Base-by-base conservation (phyloP, 2,329 filamentous ascomycete genomes). In the Curvularia spicifera region DNA sequence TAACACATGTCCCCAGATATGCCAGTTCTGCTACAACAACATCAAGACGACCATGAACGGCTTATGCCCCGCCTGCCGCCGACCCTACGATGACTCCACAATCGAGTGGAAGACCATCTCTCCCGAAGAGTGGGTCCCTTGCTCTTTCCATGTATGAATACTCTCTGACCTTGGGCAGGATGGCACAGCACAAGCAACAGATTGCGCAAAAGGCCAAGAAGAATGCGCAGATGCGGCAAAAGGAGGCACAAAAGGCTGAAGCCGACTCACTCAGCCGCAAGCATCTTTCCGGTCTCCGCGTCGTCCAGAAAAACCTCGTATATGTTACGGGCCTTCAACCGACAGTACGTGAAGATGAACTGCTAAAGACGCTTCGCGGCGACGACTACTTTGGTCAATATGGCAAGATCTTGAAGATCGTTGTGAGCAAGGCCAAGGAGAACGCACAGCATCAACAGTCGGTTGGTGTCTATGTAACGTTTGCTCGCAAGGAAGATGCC, bases 21-120 rank as follows among this genome's bases (percentile, higher is more conserved):
- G 95, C 79, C 96, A 99, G 83, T 99, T 99, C 80, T 99, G 95
- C 81, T 99, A 94, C 83, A 97, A 99, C 80, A 99, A 98, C 77
- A 96, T 99, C 77, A 96, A 96, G 80, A 96, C 91, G 70, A 97
- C 97, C 71, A 93, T 97, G 85, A 98, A 97, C 75, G 93, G 94
- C 35, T 85, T 97, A 57, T 99, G 95, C 78, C 95, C 95, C n/a
- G 96, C 96, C 67, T 99, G 95, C 77, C 88, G 95, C 79, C 86
- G 95, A 76, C 90, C 92, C 5, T 99, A 99, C 78, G 93, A 97
- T 77, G 96, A 99, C 69, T 94, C 94, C 76, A 96, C 93, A 29
- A 98, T 99, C 76, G 88, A 97, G 78, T 99, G 93, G 86, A 97
- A 97, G 79, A 90, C 95, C 56, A 91, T 97, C 59, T 96, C 94